Percentiles rank a stretch among this genome's conserved stretches.
These are phyloP conservation scores for Trichoderma polysporum DNA, from an alignment of 2,329 filamentous ascomycete species.

Conservation along the genomic window DNA sequence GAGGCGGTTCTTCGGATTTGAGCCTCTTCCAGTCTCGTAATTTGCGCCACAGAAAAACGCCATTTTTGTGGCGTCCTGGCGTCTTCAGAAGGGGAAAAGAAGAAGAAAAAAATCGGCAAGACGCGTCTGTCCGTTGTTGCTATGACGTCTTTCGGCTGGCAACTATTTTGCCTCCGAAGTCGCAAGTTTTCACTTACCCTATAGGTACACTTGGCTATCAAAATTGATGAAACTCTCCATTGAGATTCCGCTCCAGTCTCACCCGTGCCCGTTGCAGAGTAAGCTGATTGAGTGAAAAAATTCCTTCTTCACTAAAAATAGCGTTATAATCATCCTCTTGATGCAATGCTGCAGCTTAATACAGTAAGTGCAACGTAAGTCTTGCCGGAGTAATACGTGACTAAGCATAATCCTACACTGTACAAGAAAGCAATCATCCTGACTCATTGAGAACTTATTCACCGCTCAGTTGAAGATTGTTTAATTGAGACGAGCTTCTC, in stretches of 20 bases:
- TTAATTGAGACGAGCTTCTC: background rate
- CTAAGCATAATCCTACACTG: slow-evolving; percentile 5
- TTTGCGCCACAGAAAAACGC: background rate
- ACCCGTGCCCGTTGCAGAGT: background rate
- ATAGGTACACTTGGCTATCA: background rate
- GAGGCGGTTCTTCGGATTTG: background rate
- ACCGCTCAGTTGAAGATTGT: background rate
- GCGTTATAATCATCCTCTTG: background rate
- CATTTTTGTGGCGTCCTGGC: background rate
- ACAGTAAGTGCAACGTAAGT: background rate
- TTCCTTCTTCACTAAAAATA: background rate
- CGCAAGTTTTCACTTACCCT: slow-evolving; percentile 4
- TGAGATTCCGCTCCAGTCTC: background rate
- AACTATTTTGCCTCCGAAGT: background rate
- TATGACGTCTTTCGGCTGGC: slow-evolving; percentile 2
- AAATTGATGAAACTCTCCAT: background rate
- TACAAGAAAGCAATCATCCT: background rate
- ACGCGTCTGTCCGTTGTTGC: background rate
- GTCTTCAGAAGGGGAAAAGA: background rate
- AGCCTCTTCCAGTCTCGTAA: background rate
- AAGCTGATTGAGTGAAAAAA: background rate
- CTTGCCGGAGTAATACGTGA: background rate
- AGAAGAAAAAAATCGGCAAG: background rate
- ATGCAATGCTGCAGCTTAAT: background rate
- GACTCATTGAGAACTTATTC: slow-evolving; percentile 10